These are phyloP conservation scores for Kuraishia ogatae DNA, from an alignment of 805 yeast species.

Conservation along the genomic window DNA sequence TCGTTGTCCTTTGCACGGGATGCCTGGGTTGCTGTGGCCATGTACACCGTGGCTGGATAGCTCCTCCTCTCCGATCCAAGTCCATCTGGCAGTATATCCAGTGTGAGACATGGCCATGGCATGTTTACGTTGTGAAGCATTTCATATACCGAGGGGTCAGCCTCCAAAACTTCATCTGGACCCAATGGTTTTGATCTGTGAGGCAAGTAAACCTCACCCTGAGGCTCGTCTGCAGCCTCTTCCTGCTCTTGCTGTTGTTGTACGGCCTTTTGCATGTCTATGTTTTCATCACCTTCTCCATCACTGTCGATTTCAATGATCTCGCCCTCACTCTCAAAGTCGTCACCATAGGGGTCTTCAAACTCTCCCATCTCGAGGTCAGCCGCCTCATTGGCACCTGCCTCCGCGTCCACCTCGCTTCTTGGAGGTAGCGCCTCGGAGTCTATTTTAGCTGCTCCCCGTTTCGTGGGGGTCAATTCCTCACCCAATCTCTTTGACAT, in stretches of 20 bases:
- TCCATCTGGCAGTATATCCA: conserved; percentile 81
- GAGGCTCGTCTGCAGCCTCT: conserved; percentile 27
- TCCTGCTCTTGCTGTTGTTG: conserved; percentile 9
- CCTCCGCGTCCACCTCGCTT: conserved; percentile 7
- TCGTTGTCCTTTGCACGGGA: conserved; percentile 81
- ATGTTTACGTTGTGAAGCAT: conserved; percentile 91
- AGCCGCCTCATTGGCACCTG: conserved; percentile 6
- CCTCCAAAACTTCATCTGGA: conserved; percentile 92
- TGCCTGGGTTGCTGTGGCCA: conserved; percentile 94
- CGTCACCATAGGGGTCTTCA: conserved; percentile 87
- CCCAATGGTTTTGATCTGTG: conserved; percentile 86
- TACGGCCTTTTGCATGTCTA: conserved; percentile 16
- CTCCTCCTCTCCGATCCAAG: conserved; percentile 83
- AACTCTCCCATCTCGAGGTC: conserved; percentile 72
- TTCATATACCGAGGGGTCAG: conserved; percentile 92
- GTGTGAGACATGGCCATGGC: conserved; percentile 95
- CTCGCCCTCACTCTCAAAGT: conserved; percentile 86
- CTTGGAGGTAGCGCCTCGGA: conserved; percentile 10
- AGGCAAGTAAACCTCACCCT: conserved; percentile 63
- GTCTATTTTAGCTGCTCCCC: conserved; percentile 5
- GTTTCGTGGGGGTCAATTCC: conserved; percentile 7
- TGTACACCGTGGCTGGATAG: conserved; percentile 79
- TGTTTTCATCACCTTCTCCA: conserved; percentile 39
- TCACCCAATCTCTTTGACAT: conserved; percentile 28
- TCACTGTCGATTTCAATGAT: conserved; percentile 68